Conservation (phyloP, 305 asterid genomes). For the Coffea humblotiana region DNA sequence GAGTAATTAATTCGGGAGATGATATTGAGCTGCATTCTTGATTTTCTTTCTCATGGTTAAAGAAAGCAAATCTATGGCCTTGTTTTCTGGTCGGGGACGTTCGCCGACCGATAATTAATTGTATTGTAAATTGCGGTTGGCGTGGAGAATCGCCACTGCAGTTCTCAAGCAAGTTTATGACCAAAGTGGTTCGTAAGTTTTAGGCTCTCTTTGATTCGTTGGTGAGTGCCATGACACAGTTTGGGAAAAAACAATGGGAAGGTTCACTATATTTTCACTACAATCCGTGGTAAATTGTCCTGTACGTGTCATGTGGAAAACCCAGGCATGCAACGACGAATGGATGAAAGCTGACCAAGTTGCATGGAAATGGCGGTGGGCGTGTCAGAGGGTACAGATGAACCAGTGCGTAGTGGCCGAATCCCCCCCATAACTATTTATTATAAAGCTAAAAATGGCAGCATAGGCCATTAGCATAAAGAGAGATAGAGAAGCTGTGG, state of each 20-base stretch:
- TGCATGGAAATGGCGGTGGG: conserved; percentile 37
- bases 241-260: neutral
- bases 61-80: neutral
- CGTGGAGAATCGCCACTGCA: neutral
- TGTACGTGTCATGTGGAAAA: conserved; percentile 19
- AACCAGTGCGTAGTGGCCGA: conserved; percentile 17
- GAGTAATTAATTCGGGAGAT: too few species aligned
- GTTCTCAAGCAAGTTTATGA: neutral
- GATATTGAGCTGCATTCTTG: too few species aligned
- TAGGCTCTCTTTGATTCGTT: neutral
- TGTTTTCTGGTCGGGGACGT: neutral
- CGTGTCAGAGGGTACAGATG: conserved; percentile 25
- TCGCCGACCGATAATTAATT: conserved; percentile 1
- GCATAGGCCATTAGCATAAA: conserved; percentile 24
- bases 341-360: conserved; percentile 27
- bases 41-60: too few species aligned
- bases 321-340: conserved; percentile 33
- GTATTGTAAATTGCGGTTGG: neutral
- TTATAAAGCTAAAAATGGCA: conserved; percentile 20
- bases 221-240: neutral
- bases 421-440: conserved; percentile 36
- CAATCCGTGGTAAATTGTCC: neutral
- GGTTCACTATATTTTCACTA: neutral
- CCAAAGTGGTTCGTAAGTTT: neutral
- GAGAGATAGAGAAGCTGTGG: conserved; percentile 14